phyloP scores from a whole-genome alignment of 331 rosid species.

The Acacia pycnantha region DNA sequence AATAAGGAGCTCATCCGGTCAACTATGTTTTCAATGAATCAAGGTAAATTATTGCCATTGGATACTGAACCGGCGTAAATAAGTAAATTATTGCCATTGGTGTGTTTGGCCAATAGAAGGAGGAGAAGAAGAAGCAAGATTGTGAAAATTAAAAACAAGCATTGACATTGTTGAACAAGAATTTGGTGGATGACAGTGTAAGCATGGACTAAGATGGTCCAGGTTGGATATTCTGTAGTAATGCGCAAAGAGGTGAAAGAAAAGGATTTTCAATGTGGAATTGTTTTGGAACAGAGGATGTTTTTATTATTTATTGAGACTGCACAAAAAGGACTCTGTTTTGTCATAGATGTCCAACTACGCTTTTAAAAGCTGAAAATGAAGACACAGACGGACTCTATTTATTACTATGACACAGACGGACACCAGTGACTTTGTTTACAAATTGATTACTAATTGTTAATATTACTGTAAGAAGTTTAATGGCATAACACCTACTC shows the following conservation, averaged over 20 bases:
- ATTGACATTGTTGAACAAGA: not conserved
- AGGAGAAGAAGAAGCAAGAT: too few relatives aligned
- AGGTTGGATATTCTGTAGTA: not conserved
- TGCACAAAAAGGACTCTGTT: not conserved
- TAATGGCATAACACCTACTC: too few relatives aligned
- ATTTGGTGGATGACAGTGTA: not conserved
- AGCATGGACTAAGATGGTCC: not conserved
- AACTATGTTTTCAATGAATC: too few relatives aligned
- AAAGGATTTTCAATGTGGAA: not conserved
- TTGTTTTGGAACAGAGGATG: not conserved
- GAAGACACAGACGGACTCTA: not conserved
- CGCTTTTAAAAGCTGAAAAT: not conserved
- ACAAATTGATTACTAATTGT: too few relatives aligned
- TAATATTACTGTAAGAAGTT: too few relatives aligned
- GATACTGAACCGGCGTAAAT: too few relatives aligned
- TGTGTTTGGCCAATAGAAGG: too few relatives aligned
- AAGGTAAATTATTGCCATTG: too few relatives aligned
- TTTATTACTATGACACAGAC: not conserved
- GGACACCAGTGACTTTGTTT: not conserved
- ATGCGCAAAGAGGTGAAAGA: not conserved
- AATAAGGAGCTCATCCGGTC: too few relatives aligned
- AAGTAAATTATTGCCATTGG: too few relatives aligned
- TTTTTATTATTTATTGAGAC: not conserved
- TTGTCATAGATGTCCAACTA: not conserved
- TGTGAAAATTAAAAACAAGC: too few relatives aligned